These are phyloP conservation scores for Fusarium abutilonis DNA, from an alignment of 2,329 filamentous ascomycete genomes.

Conservation along the genomic window DNA sequence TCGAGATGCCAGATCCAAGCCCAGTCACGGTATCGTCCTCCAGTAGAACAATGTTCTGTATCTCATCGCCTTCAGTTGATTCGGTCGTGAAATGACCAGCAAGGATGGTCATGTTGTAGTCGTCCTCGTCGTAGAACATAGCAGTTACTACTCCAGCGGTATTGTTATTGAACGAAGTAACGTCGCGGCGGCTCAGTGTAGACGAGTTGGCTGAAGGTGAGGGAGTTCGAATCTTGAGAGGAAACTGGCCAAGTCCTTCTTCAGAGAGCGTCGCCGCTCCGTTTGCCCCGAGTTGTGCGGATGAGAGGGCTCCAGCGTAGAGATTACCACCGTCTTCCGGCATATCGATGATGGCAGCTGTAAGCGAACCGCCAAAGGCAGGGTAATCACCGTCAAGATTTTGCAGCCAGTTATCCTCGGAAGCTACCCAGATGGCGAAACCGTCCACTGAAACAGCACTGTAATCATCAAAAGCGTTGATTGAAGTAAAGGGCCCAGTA, in stretches of 20 bases:
- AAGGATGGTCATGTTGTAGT: slow-evolving; percentile 84
- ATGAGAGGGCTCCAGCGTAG: slow-evolving; percentile 84
- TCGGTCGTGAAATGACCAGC: slow-evolving; percentile 85
- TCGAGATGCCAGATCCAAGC: slow-evolving; percentile 71
- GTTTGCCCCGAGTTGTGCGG: slow-evolving; percentile 75
- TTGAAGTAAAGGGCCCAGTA: slow-evolving; percentile 79
- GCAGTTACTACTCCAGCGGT: slow-evolving; percentile 79
- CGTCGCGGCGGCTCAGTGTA: slow-evolving; percentile 59
- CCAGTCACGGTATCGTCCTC: slow-evolving; percentile 82
- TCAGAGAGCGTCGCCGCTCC: slow-evolving; percentile 75
- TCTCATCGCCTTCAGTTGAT: slow-evolving; percentile 71
- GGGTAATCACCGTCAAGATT: slow-evolving; percentile 75
- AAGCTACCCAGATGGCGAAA: slow-evolving; percentile 93
- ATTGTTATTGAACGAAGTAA: slow-evolving; percentile 51
- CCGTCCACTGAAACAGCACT: slow-evolving; percentile 71
- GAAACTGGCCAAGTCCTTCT: slow-evolving; percentile 63
- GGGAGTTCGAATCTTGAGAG: slow-evolving; percentile 62
- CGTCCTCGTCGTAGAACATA: slow-evolving; percentile 75
- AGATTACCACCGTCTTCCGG: slow-evolving; percentile 70
- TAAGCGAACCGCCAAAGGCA: slow-evolving; percentile 76
- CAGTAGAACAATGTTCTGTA: slow-evolving; percentile 85
- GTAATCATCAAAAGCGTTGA: slow-evolving; percentile 74
- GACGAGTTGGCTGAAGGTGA: slow-evolving; percentile 48
- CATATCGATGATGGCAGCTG: slow-evolving; percentile 72
- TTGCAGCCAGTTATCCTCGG: slow-evolving; percentile 84